phyloP scores from a whole-genome alignment of 768 basidiomycete genomes.

The Podaxis pistillaris region DNA sequence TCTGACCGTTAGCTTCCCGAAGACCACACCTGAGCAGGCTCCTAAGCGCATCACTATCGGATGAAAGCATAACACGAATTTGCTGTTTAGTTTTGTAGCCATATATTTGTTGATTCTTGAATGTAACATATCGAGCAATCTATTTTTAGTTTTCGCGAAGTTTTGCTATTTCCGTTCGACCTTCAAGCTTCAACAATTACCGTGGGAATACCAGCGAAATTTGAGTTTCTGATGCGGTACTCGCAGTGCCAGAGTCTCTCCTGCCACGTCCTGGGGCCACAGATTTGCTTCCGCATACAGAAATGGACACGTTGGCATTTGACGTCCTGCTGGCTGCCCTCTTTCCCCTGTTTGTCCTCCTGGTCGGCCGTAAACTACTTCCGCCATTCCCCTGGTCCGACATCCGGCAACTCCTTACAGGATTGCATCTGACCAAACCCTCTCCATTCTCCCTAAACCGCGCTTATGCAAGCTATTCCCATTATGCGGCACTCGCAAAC shows the following conservation, averaged over 20 bases:
- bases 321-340: slow-evolving; percentile 37
- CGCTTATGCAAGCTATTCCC: slow-evolving; percentile 42
- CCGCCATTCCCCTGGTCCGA: slow-evolving; percentile 25
- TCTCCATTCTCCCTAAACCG: slow-evolving; percentile 40
- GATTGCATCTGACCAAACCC: slow-evolving; percentile 21
- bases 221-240: not conserved
- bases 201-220: not conserved
- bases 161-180: not conserved
- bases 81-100: not conserved
- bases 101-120: not conserved
- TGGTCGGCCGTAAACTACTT: slow-evolving; percentile 28
- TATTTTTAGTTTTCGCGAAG: not conserved
- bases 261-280: not conserved
- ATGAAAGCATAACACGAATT: slow-evolving; percentile 18
- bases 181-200: not conserved
- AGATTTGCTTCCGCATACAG: not conserved
- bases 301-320: slow-evolving; percentile 20
- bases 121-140: not conserved
- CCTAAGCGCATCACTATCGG: slow-evolving; percentile 33
- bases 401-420: slow-evolving; percentile 26
- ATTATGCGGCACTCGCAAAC: slow-evolving; percentile 41
- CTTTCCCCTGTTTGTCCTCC: slow-evolving; percentile 35
- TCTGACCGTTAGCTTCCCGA: slow-evolving; percentile 54
- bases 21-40: slow-evolving; percentile 33
- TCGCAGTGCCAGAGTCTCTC: not conserved